A percentile compares a stretch with the other conserved stretches of the same genome.
These are phyloP conservation scores for Cladorrhinum samala DNA, from an alignment of 495 filamentous ascomycete genomes.

Conservation along the genomic window DNA sequence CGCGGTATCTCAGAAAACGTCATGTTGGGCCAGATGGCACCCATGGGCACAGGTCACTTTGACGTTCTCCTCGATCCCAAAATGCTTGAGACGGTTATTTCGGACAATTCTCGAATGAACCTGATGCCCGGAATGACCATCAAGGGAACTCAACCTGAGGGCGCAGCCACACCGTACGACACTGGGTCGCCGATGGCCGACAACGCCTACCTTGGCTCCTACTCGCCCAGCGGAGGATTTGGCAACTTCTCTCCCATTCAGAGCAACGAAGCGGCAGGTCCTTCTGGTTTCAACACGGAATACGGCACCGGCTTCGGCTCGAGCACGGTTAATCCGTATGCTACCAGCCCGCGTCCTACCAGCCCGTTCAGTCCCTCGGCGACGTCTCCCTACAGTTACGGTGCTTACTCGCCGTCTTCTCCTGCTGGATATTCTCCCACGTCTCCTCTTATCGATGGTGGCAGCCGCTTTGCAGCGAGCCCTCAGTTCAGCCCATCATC, in stretches of 20 bases:
- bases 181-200: conserved; percentile 82
- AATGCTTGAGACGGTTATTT: conserved; percentile 91
- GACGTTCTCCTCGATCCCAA: conserved; percentile 87
- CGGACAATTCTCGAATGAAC: conserved; percentile 75
- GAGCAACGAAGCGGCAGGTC: conserved; percentile 64
- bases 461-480: conserved; percentile 61
- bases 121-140: conserved; percentile 68
- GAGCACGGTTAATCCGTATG: conserved; percentile 64
- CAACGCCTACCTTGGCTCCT: conserved; percentile 54
- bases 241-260: conserved; percentile 92
- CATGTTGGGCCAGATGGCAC: conserved; percentile 95
- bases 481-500: conserved; percentile 68
- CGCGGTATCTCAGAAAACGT: conserved; percentile 97
- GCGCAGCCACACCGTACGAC: conserved; percentile 92
- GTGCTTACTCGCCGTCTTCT: conserved; percentile 57
- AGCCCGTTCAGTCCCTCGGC: conserved; percentile 85
- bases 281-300: conserved; percentile 63
- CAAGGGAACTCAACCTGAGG: conserved; percentile 68
- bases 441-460: conserved; percentile 54
- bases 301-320: conserved; percentile 41
- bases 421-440: conserved; percentile 70
- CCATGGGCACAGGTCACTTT: conserved; percentile 91
- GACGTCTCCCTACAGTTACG: conserved; percentile 60
- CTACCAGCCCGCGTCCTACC: conserved; percentile 66
- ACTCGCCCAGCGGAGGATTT: conserved; percentile 56